Conservation (phyloP, 164 flowering plant species). For the Chloranthus sessilifolius region DNA sequence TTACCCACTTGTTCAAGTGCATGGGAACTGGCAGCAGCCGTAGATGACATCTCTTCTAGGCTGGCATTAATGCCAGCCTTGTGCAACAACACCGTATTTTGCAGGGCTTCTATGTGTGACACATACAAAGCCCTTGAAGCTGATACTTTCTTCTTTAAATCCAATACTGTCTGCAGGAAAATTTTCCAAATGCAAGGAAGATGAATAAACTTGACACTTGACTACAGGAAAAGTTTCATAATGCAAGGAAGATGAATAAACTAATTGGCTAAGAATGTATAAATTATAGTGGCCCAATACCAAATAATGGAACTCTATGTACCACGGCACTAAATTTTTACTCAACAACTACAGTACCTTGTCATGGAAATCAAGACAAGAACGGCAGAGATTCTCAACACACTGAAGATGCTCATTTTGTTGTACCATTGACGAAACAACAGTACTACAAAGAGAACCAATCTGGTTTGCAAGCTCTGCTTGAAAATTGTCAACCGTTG, state of each 20-base stretch:
- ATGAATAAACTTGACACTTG: neutral
- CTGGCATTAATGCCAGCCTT: slow-evolving; percentile 64
- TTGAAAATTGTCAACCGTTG: slow-evolving; percentile 56
- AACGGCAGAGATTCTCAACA: slow-evolving; percentile 59
- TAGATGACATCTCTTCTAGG: slow-evolving; percentile 65
- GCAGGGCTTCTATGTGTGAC: slow-evolving; percentile 81
- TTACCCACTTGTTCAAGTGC: slow-evolving; percentile 60
- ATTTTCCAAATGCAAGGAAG: neutral
- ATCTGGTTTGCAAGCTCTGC: slow-evolving; percentile 55
- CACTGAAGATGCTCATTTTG: slow-evolving; percentile 71
- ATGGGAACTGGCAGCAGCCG: slow-evolving; percentile 38
- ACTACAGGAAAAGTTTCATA: too few species aligned
- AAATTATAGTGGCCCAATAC: too few species aligned
- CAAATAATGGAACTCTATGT: too few species aligned
- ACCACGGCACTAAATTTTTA: too few species aligned
- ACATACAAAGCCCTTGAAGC: slow-evolving; percentile 53
- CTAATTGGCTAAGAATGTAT: too few species aligned
- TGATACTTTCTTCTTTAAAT: slow-evolving; percentile 57
- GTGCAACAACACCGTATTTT: slow-evolving; percentile 88
- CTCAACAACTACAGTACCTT: too few species aligned
- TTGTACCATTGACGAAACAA: slow-evolving; percentile 47
- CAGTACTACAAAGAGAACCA: slow-evolving; percentile 51
- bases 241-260: too few species aligned
- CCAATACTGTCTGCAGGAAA: slow-evolving; percentile 42
- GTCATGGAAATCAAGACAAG: slow-evolving; percentile 49